Percentiles rank a stretch among this genome's conserved stretches.
Evolutionary conservation across 495 filamentous ascomycete species (phyloP).

Genomic region (Chaetomium cochliodes): DNA sequence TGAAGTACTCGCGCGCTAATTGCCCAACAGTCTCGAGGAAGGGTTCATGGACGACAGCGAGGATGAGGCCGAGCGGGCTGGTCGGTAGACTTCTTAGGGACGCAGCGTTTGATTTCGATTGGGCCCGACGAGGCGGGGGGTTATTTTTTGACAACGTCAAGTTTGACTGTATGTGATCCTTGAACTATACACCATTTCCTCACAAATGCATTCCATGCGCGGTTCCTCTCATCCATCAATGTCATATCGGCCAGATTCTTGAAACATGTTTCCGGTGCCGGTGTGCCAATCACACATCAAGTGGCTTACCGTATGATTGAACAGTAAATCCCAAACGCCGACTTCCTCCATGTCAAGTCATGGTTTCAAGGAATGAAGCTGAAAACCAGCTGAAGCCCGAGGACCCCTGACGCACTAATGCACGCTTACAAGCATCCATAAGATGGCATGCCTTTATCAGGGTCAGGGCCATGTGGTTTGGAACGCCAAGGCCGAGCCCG

Average conservation of each 20-base stretch:
- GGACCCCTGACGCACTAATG: background rate
- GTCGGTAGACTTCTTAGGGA: slow-evolving; percentile 15
- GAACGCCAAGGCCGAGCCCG: slow-evolving; percentile 6
- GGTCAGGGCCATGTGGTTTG: background rate
- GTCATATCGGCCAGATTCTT: background rate
- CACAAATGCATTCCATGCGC: background rate
- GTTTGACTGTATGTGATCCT: slow-evolving; percentile 3
- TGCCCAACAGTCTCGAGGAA: slow-evolving; percentile 36
- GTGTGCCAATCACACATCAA: background rate
- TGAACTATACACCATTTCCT: background rate
- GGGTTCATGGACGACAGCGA: slow-evolving; percentile 36
- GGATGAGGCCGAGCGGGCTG: slow-evolving; percentile 13
- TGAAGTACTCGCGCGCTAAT: slow-evolving; percentile 23
- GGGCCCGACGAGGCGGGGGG: background rate
- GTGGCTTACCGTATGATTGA: background rate
- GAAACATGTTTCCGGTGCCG: background rate
- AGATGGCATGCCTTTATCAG: slow-evolving; percentile 17
- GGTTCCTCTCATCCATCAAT: background rate
- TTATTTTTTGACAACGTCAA: background rate
- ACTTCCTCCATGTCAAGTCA: background rate
- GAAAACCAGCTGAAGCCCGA: background rate
- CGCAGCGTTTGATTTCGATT: slow-evolving; percentile 21
- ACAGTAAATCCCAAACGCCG: background rate
- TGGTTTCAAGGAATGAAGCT: background rate
- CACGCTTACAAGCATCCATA: slow-evolving; percentile 22